Evolutionary conservation across 106 monocot species (phyloP), one percentile per base, ranked within the genome.

Genomic region (Dendrobium nobile): DNA sequence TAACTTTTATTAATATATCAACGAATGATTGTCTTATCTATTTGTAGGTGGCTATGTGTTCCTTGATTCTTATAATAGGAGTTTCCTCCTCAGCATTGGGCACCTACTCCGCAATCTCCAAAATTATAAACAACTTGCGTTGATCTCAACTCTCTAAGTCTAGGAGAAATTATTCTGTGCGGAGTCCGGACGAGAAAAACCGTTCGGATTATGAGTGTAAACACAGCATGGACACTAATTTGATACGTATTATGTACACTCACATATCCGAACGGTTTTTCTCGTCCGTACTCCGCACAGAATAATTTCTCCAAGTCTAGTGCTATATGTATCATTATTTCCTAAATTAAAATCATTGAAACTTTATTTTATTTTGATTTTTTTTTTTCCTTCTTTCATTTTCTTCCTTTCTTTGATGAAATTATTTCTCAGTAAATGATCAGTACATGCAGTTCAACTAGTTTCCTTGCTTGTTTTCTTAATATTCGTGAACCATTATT

Each of bases 81-180:
- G 72, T 83, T 22, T 37, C 82, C 28, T 90, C 86, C 13, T 84
- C 83, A 16, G 43, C 28, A 61, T 20, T 93, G 5, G 96, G 96
- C 82, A 91, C 93, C 19, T 73, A 48, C 82, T 93, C 96, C n/a
- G 84, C 96, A 19, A 58, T 96, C 47, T 87, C 91, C 7, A 80
- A 81, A 79, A 96, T 96, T 41, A 87, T 93, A 79, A 72, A 88
- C 33, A 88, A 74, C 41, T 90, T 95, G 77, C 77, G 70, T 37
- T 70, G 70, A 70, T 70, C 15, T 33, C 70, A 51, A 51, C 13
- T 51, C 51, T 15, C n/a, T 15, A 51, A 51, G 47, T 47, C 47
- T 47, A 15, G 37, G 37, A 37, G 37, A 37, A 37, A 37, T 37
- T 37, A 37, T 37, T 37, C 37, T 37, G 37, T 37, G 37, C 37